Percentiles rank a stretch among this genome's conserved stretches.
These are phyloP conservation scores for Didymella glomerata DNA, from an alignment of 2,329 filamentous ascomycete genomes.

Conservation along the genomic window DNA sequence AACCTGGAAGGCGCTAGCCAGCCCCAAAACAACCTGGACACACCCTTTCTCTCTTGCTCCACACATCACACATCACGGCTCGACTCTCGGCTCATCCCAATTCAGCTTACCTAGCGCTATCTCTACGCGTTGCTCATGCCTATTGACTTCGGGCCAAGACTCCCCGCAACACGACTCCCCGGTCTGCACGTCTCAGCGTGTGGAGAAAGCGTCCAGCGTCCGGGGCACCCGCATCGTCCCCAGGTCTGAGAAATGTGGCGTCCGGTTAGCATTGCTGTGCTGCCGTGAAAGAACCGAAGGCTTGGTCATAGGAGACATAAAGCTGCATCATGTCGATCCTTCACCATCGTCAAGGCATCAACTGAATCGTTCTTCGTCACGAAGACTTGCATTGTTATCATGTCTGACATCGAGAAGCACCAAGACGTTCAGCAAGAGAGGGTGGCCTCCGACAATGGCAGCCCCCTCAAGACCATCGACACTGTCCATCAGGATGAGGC, in stretches of 20 bases:
- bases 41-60: not conserved
- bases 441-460: constrained; percentile 16
- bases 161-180: constrained; percentile 1
- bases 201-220: constrained; percentile 4
- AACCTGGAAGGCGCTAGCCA: not conserved
- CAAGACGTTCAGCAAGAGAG: constrained; percentile 23
- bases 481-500: constrained; percentile 19
- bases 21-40: not conserved
- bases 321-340: constrained; percentile 25
- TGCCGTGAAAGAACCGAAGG: constrained; percentile 19
- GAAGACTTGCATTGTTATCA: constrained; percentile 11
- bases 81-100: constrained; percentile 5
- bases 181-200: not conserved
- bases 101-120: constrained; percentile 3
- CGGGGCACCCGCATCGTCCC: constrained; percentile 2
- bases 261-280: constrained; percentile 4
- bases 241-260: constrained; percentile 14
- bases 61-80: not conserved
- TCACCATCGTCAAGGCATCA: not conserved
- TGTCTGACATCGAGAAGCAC: constrained; percentile 27
- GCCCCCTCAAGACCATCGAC: constrained; percentile 12
- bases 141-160: constrained; percentile 2
- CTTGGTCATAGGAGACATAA: constrained; percentile 26
- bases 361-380: constrained; percentile 1
- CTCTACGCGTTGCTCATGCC: not conserved